A percentile compares a stretch with the other conserved stretches of the same genome.
phyloP scores from a whole-genome alignment of 257 asterid genomes.

The Ajuga chamaepitys region DNA sequence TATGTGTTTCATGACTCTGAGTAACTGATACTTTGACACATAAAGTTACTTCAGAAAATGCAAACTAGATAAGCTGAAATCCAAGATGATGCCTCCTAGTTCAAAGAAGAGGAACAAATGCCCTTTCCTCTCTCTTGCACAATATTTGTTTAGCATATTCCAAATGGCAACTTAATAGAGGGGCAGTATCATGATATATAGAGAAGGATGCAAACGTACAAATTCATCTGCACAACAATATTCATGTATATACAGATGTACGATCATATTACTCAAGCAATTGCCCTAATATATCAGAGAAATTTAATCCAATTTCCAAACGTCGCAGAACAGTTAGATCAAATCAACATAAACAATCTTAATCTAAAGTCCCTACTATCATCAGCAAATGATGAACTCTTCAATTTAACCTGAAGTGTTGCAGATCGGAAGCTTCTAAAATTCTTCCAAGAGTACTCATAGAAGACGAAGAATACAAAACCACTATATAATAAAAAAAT shows the following conservation, averaged over 20 bases:
- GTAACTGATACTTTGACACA: background rate
- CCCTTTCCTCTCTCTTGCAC: background rate
- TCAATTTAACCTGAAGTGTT: background rate
- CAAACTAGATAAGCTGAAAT: background rate
- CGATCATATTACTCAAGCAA: background rate
- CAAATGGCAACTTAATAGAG: background rate
- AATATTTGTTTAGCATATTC: background rate
- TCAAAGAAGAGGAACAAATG: background rate
- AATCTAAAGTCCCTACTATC: background rate
- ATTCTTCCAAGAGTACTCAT: background rate
- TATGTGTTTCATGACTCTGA: background rate
- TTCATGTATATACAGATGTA: background rate
- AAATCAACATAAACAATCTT: conserved; percentile 2
- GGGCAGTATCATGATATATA: background rate
- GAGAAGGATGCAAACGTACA: background rate
- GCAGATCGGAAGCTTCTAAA: conserved; percentile 8
- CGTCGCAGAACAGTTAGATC: background rate
- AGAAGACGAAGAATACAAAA: background rate
- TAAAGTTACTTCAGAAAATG: background rate
- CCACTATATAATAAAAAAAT: conserved; percentile 1
- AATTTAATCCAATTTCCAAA: background rate
- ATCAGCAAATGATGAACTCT: background rate
- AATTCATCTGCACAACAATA: background rate
- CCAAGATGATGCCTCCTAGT: background rate
- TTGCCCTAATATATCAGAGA: background rate